Conservation (phyloP, 805 yeast species). For the Yarrowia divulgata region DNA sequence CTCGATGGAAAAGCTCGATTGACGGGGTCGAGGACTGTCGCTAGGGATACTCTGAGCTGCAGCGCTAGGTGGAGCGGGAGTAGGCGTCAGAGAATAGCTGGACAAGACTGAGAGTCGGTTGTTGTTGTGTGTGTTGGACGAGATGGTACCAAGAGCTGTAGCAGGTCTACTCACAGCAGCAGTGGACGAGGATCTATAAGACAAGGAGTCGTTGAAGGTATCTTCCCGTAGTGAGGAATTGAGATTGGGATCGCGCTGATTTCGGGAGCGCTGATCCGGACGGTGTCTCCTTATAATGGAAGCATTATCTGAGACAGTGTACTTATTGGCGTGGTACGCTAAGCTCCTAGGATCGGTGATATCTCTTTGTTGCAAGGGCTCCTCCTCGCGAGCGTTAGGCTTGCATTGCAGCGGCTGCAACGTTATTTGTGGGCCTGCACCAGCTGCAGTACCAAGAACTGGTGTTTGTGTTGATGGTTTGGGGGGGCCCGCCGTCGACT, state of each 20-base stretch:
- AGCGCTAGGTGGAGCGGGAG: slow-evolving; percentile 1
- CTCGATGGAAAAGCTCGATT: not conserved
- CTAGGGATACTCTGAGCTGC: slow-evolving; percentile 20
- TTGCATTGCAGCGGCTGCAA: slow-evolving; percentile 37
- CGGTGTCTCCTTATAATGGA: slow-evolving; percentile 27
- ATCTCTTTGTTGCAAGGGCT: slow-evolving; percentile 25
- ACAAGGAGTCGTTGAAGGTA: not conserved
- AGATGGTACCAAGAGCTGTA: not conserved
- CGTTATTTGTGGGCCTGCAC: slow-evolving; percentile 10
- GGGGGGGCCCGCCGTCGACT: not conserved
- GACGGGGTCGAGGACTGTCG: slow-evolving; percentile 3
- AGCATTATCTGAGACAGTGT: slow-evolving; percentile 27
- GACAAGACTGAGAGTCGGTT: not conserved
- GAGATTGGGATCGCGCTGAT: not conserved
- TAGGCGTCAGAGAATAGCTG: slow-evolving; percentile 3
- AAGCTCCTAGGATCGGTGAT: slow-evolving; percentile 26
- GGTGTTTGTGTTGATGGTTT: not conserved
- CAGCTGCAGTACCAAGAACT: not conserved
- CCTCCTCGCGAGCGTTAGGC: slow-evolving; percentile 9
- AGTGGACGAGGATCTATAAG: not conserved
- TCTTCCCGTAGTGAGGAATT: too few relatives aligned
- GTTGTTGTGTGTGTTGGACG: not conserved
- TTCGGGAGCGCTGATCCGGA: not conserved
- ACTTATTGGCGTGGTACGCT: slow-evolving; percentile 24
- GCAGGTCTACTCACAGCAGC: not conserved